phyloP scores from a whole-genome alignment of 1,139 yeast genomes.

The Suhomyces bokatorum region DNA sequence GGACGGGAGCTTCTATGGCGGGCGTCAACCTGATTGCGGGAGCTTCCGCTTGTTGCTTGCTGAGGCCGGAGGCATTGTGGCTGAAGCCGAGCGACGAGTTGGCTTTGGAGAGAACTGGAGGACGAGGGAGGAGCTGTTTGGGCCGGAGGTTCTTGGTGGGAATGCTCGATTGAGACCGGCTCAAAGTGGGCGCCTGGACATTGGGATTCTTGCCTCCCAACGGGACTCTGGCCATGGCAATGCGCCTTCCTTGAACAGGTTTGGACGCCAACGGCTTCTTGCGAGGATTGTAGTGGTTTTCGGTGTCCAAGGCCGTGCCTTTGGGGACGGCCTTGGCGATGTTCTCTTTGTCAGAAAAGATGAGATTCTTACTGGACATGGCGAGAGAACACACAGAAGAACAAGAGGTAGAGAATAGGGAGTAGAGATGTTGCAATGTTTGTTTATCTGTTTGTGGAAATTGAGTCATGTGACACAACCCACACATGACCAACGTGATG shows the following conservation, averaged over 20 bases:
- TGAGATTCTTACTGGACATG: slow-evolving; percentile 3
- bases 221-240: slow-evolving; percentile 36
- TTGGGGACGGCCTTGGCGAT: slow-evolving; percentile 7
- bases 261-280: slow-evolving; percentile 8
- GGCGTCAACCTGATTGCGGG: background rate
- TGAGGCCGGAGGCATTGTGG: slow-evolving; percentile 12
- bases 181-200: slow-evolving; percentile 28
- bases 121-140: slow-evolving; percentile 16
- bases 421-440: slow-evolving; percentile 1
- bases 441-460: slow-evolving; percentile 2
- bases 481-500: no score
- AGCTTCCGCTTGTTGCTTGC: background rate
- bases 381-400: background rate
- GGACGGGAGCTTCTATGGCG: background rate
- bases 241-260: slow-evolving; percentile 6
- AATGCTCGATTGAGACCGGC: slow-evolving; percentile 36
- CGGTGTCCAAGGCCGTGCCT: slow-evolving; percentile 4
- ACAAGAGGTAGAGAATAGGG: background rate
- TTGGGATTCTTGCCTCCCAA: slow-evolving; percentile 53
- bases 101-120: slow-evolving; percentile 36
- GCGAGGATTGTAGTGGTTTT: slow-evolving; percentile 5
- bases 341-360: slow-evolving; percentile 16
- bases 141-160: slow-evolving; percentile 7
- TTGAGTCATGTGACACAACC: no score
- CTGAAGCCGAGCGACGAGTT: slow-evolving; percentile 43